Evolutionary conservation across 306 rosid genomes (phyloP), one percentile per base, ranked within the genome.

Genomic region (Cucurbita moschata): DNA sequence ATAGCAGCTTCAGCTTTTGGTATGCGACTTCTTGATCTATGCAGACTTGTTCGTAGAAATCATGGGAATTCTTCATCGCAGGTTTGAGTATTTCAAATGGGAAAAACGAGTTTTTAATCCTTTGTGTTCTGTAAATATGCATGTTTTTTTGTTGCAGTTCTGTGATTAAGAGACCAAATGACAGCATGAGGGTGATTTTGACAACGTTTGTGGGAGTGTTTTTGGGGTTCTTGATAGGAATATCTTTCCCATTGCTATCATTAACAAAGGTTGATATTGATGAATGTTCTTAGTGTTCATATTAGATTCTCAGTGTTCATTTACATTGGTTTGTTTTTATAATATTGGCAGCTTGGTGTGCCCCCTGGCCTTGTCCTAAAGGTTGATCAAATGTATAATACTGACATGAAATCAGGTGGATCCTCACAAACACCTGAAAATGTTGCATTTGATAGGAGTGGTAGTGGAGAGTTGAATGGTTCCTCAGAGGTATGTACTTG

Each of bases 151-250:
- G 65, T 75, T 88, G 83, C 99, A 88, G 97, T 82, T 46, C 82
- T 47, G 77, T 70, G 75, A 77, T 69, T 81, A 88, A 89, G 82
- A 95, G 91, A 82, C 96, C 99, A 61, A 89, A 81, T 52, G 99
- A 89, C 71, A 86, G 78, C 35, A 91, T 91, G 96, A 87, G 92
- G 87, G 84, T 95, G 60, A 81, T 88, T 46, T 80, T 95, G 56
- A 87, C 90, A 76, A 89, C 99, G 69, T 91, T 89, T 81, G 47
- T 87, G 60, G 99, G 97, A 78, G 85, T 89, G 56, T 81, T 86
- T 85, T 82, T 95, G 70, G 97, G 99, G 77, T 91, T 91, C 85
- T 88, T 88, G 66, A 84, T 95, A 60, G 99, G 97, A 71, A 85
- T 84, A 49, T 95, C 99, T 65, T 95, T 89, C 77, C 97, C 97